Conservation (phyloP, 352 stramenopile species). For the Pythium aphanidermatum region DNA sequence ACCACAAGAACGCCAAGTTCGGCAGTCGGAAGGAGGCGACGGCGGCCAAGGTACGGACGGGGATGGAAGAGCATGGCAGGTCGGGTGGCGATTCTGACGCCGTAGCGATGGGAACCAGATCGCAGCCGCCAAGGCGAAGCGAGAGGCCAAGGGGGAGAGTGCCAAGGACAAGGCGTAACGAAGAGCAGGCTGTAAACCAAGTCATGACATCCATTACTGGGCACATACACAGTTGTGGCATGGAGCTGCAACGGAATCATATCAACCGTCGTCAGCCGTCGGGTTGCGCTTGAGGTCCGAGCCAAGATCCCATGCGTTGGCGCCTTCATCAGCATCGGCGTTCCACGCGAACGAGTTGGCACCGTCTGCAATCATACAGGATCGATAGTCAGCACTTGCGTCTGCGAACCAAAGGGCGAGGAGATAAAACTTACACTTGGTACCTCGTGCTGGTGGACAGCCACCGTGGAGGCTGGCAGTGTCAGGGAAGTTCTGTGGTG, state of each 20-base stretch:
- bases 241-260: too few relatives aligned
- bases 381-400: slow-evolving; percentile 4
- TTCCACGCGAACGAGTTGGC: slow-evolving; percentile 76
- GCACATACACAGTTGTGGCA: too few relatives aligned
- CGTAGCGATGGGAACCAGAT: slow-evolving; percentile 31
- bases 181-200: too few relatives aligned
- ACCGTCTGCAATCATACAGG: slow-evolving; percentile 28
- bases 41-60: slow-evolving; percentile 50
- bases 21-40: slow-evolving; percentile 73
- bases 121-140: slow-evolving; percentile 67
- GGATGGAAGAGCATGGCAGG: not conserved
- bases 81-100: not conserved
- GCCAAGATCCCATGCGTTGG: slow-evolving; percentile 48
- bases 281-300: slow-evolving; percentile 33
- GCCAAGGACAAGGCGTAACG: too few relatives aligned
- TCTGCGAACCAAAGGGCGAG: not conserved
- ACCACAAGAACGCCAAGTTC: slow-evolving; percentile 86
- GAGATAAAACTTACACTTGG: slow-evolving; percentile 57
- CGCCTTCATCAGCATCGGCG: slow-evolving; percentile 50
- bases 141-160: too few relatives aligned
- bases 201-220: too few relatives aligned
- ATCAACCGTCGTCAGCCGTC: slow-evolving; percentile 7
- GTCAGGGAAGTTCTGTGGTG: slow-evolving; percentile 48
- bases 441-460: slow-evolving; percentile 43
- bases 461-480: slow-evolving; percentile 57